phyloP scores from a whole-genome alignment of 345 rosid species.

The Punica granatum region DNA sequence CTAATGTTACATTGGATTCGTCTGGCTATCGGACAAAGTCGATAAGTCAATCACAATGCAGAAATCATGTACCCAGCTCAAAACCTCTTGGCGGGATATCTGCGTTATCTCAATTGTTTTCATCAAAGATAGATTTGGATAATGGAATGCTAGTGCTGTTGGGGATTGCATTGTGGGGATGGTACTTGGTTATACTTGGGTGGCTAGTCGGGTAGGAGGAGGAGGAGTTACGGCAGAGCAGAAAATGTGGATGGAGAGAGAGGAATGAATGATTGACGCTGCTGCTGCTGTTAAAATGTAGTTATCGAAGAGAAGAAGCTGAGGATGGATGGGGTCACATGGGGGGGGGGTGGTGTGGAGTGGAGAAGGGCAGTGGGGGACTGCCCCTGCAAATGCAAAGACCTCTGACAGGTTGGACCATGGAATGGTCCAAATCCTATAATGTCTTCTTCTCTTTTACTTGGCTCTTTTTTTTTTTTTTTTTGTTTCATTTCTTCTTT shows the following conservation, averaged over 20 bases:
- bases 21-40: background rate
- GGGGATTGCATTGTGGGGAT: background rate
- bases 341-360: constrained; percentile 1
- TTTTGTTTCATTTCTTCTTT: background rate
- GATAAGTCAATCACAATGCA: background rate
- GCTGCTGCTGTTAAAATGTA: constrained; percentile 4
- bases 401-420: constrained; percentile 15
- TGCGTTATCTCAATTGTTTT: too few relatives aligned
- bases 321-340: constrained; percentile 7
- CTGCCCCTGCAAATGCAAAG: constrained; percentile 1
- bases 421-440: background rate
- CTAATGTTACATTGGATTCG: background rate
- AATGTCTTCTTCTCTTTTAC: background rate
- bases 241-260: background rate
- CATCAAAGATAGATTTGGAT: background rate
- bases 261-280: constrained; percentile 1
- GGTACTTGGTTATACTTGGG: background rate
- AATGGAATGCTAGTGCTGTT: background rate
- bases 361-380: background rate
- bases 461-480: background rate
- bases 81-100: too few relatives aligned
- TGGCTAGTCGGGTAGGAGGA: background rate
- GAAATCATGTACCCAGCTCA: too few relatives aligned
- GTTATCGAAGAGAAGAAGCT: constrained; percentile 5
- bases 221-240: background rate